Evolutionary conservation across 352 stramenopile species (phyloP), one percentile per base, ranked within the genome.

Genomic region (Phytophthora chlamydospora): DNA sequence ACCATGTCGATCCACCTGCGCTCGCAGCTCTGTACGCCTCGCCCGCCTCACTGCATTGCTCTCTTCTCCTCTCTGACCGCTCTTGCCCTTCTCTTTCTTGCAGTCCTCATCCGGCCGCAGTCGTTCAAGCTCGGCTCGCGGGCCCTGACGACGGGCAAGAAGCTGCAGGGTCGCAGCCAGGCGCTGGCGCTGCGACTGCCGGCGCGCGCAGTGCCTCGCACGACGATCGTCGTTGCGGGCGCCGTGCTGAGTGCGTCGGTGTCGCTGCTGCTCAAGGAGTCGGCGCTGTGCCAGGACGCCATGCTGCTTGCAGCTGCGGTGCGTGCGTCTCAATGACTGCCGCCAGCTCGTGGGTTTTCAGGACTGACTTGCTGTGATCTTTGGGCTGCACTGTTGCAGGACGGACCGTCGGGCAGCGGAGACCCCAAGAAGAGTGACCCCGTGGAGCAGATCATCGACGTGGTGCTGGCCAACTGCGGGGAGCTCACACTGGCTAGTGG

Each of bases 401-500:
- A 67, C 10, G 76, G 71, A 29, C 57, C 71, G 14, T 71, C 62
- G 14, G 60, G 66, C 38, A 70, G 43, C 42, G 62, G 49, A 41
- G 67, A 61, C 36, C 53, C 68, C 19, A 77, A 75, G 45, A 75
- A 73, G 16, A 58, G 68, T 59, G 76, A 90, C 35, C 58, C 76
- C 8, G 61, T 93, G 40, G 79, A 88, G 58, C 52, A 79, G 58
- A 73, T 91, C 42, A 78, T 94, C 31, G 81, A 94, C 42, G 63
- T 78, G 42, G 71, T 88, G 57, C 67, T 85, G 66, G 62, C 62
- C 42, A 83, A 77, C 47, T 78, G 76, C 42, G 84, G 86, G 16
- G 81, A 93, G 58, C 78, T 95, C 42, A 85, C 85, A 17, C 68
- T 97, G 29, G 86, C 80, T 8, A 66, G 77, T 10, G 74, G 71